These are phyloP conservation scores for Sporothrix humicola DNA, from an alignment of 2,329 filamentous ascomycete species.

Conservation along the genomic window DNA sequence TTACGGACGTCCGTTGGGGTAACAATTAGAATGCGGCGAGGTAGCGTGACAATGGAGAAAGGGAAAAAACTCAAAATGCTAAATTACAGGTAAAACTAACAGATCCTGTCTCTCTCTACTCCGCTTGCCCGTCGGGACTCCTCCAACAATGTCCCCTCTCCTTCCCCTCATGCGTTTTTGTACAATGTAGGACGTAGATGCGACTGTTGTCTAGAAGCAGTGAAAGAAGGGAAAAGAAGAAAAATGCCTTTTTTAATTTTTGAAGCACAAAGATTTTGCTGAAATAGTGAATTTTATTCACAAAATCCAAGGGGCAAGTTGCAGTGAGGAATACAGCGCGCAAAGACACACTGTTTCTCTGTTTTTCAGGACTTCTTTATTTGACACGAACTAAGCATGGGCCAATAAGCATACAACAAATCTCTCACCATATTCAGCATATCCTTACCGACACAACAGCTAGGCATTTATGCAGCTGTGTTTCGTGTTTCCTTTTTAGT, in stretches of 20 bases:
- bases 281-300: too few species aligned
- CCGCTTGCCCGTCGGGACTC: conserved; percentile 4
- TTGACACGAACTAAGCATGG: background rate
- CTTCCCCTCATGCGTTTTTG: too few species aligned
- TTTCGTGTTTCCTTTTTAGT: background rate
- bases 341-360: background rate
- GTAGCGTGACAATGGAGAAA: too few species aligned
- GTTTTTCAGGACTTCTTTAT: background rate
- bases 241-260: background rate
- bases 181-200: background rate
- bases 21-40: background rate
- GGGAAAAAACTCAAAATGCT: too few species aligned
- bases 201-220: background rate
- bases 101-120: background rate
- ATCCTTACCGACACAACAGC: background rate
- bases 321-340: too few species aligned
- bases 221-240: background rate
- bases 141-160: conserved; percentile 18
- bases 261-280: background rate
- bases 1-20: conserved; percentile 32
- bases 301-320: too few species aligned
- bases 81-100: too few species aligned
- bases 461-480: background rate
- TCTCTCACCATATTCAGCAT: too few species aligned
- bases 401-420: too few species aligned